Evolutionary conservation across 805 yeast species (phyloP).

Genomic region (Pachysolen tannophilus): DNA sequence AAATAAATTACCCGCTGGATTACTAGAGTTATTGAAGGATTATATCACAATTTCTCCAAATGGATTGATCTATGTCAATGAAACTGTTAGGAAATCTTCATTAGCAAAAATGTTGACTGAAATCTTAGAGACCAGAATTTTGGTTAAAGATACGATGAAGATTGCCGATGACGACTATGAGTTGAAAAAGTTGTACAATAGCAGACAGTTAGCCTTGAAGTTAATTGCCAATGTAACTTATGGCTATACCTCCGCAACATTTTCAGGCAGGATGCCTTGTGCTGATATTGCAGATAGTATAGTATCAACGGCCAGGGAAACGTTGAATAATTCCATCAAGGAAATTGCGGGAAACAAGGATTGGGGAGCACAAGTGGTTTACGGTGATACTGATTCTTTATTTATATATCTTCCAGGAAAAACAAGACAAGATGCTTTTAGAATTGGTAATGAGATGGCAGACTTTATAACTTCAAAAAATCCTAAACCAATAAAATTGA

Average conservation of each 20-base stretch:
- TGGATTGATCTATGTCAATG: slow-evolving; percentile 71
- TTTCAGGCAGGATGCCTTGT: slow-evolving; percentile 96
- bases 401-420: slow-evolving; percentile 88
- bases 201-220: slow-evolving; percentile 81
- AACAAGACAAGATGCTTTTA: slow-evolving; percentile 68
- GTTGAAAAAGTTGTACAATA: slow-evolving; percentile 50
- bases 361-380: slow-evolving; percentile 90
- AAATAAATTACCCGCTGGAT: slow-evolving; percentile 46
- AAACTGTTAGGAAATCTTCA: slow-evolving; percentile 58
- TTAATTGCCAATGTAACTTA: slow-evolving; percentile 92
- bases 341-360: slow-evolving; percentile 48
- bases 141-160: slow-evolving; percentile 71
- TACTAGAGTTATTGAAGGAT: slow-evolving; percentile 42
- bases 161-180: slow-evolving; percentile 38
- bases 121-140: slow-evolving; percentile 68
- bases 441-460: slow-evolving; percentile 66
- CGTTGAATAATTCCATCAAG: slow-evolving; percentile 61
- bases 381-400: slow-evolving; percentile 94
- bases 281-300: slow-evolving; percentile 93
- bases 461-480: slow-evolving; percentile 49
- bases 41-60: slow-evolving; percentile 74
- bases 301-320: slow-evolving; percentile 86
- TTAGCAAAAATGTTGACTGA: slow-evolving; percentile 82
- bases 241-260: slow-evolving; percentile 92
- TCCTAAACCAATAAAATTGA: slow-evolving; percentile 76